A percentile compares a stretch with the other conserved stretches of the same genome.
Conservation (phyloP, 345 rosid species). For the Brassica carinata region DNA sequence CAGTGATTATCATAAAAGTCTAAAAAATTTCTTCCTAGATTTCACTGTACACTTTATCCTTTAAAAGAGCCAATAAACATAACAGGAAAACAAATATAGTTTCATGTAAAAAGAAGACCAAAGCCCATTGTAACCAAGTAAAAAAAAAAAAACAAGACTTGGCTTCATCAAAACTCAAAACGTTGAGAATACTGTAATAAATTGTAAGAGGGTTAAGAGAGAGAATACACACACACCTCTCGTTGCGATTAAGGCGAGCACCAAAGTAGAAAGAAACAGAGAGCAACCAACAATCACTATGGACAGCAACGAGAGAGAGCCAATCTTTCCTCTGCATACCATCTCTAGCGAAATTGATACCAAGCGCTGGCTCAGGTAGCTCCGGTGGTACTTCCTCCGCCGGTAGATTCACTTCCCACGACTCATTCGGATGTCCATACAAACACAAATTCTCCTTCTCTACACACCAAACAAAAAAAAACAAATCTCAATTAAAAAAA, state of each 20-base stretch:
- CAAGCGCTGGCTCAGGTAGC: conserved; percentile 97
- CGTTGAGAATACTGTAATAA: neutral
- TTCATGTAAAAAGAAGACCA: conserved; percentile 3
- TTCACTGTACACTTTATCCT: neutral
- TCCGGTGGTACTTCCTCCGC: conserved; percentile 98
- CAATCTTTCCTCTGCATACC: conserved; percentile 96
- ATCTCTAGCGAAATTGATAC: conserved; percentile 95
- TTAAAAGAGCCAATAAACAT: neutral
- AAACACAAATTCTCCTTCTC: conserved; percentile 96
- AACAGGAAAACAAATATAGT: neutral
- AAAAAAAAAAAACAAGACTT: neutral
- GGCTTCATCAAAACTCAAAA: neutral
- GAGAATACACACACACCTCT: conserved; percentile 54
- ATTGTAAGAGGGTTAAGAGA: neutral
- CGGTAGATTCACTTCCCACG: conserved; percentile 92
- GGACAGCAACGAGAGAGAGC: conserved; percentile 92
- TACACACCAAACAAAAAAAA: conserved; percentile 34
- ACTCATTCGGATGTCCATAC: conserved; percentile 87
- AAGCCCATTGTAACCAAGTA: conserved; percentile 6
- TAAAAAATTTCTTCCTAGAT: neutral
- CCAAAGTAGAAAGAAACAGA: conserved; percentile 95
- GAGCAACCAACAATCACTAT: conserved; percentile 97
- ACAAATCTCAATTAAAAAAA: conserved; percentile 24
- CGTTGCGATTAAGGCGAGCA: conserved; percentile 86
- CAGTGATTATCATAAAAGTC: neutral